Evolutionary conservation across 805 yeast species (phyloP), one percentile per base, ranked within the genome.

Genomic region (Candida orba): DNA sequence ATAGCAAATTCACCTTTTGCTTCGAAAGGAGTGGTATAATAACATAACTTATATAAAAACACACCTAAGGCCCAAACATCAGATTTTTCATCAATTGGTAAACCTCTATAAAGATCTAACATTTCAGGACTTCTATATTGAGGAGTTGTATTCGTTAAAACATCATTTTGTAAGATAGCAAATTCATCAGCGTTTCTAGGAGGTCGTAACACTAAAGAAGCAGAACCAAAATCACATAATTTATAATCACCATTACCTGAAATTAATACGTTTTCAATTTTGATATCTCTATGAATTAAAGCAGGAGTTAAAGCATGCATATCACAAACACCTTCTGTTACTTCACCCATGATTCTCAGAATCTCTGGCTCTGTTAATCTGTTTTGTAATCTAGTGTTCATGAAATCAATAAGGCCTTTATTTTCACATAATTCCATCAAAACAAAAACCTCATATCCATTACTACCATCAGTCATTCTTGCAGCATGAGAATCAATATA

Each of bases 401-500:
- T 81, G 53, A 81, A 81, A 59, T 84, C 93, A 37, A 85, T 84
- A 44, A 85, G 65, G 1, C 93, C 90, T 47, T 84, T 81, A 14
- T 76, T 73, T 7, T 82, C 72, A 59, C 95, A 85, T 53, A 77
- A 80, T 56, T 85, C 95, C 95, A 85, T 85, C 41, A 85, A 64
- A 14, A 85, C 66, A 48, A 84, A 80, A 39, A 85, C 95, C 59
- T 84, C 95, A 53, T 84, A 85, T 13, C 84, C 86, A 17, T 59
- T 60, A 3, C 68, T 60, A 12, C 46, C 46, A n/a, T 56, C 45
- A 22, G 65, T 45, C 63, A 83, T 66, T 53, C 95, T 73, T 12
- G 95, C 79, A 7, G 99, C 99, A 66, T 93, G 96, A 3, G 96
- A 87, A 62, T 93, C 99, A 41, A 89, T 85, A 62, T 93, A 93